Conservation (phyloP, 1,139 yeast species). For the Yamadazyma atlantica region DNA sequence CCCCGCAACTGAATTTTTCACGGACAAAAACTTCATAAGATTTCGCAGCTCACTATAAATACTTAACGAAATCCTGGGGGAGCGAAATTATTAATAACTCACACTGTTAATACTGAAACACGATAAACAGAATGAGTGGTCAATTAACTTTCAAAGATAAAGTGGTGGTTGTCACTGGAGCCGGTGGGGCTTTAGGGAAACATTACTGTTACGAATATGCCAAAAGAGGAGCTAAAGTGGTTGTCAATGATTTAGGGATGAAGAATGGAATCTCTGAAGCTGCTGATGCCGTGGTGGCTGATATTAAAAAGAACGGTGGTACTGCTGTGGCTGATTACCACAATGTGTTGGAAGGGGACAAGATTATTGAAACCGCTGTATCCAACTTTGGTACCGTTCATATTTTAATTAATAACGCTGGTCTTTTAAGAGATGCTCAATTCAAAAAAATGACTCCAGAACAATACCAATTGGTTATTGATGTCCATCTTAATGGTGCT, state of each 20-base stretch:
- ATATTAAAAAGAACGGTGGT: constrained; percentile 76
- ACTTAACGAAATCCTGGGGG: background rate
- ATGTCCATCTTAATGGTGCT: constrained; percentile 89
- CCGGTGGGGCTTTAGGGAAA: constrained; percentile 96
- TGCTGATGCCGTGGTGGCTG: constrained; percentile 88
- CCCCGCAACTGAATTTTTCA: constrained; percentile 1
- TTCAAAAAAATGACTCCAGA: constrained; percentile 81
- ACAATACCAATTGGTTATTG: constrained; percentile 77
- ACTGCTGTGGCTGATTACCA: constrained; percentile 92
- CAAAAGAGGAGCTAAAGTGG: constrained; percentile 85
- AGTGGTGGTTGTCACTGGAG: constrained; percentile 92
- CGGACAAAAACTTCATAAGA: background rate
- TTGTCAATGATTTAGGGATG: constrained; percentile 89
- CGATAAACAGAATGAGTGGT: constrained; percentile 20
- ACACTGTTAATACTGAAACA: too few relatives aligned
- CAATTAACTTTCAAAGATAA: constrained; percentile 63
- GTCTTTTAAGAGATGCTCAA: constrained; percentile 76
- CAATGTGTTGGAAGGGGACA: constrained; percentile 85
- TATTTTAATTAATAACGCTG: constrained; percentile 90
- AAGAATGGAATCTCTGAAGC: constrained; percentile 62
- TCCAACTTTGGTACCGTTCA: constrained; percentile 88
- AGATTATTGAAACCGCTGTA: constrained; percentile 83
- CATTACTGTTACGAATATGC: constrained; percentile 88
- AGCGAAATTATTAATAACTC: too few relatives aligned
- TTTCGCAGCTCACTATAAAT: background rate